These are phyloP conservation scores for Acorus gramineus DNA, from an alignment of 106 monocot species.

Conservation along the genomic window DNA sequence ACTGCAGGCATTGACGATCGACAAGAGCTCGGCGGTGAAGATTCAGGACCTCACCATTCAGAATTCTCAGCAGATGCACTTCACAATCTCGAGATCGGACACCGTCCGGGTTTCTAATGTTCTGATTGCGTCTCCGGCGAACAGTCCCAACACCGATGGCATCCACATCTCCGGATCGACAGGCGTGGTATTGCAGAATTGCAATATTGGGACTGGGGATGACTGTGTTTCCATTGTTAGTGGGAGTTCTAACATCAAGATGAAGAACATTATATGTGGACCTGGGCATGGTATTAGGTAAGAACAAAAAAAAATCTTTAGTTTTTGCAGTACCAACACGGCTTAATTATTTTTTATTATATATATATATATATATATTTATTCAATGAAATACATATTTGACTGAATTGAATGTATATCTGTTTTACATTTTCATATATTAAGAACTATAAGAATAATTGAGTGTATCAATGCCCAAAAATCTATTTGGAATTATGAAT, in stretches of 20 bases:
- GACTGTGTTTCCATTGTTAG: slow-evolving; percentile 94
- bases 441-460: too few species aligned
- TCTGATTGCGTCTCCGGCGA: slow-evolving; percentile 36
- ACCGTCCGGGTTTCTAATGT: slow-evolving; percentile 30
- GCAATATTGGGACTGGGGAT: slow-evolving; percentile 80
- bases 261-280: slow-evolving; percentile 91
- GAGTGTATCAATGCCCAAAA: too few species aligned
- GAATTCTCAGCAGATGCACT: slow-evolving; percentile 87
- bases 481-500: too few species aligned
- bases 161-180: slow-evolving; percentile 71
- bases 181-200: slow-evolving; percentile 48
- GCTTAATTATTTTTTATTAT: too few species aligned
- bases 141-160: slow-evolving; percentile 96
- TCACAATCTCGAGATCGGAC: slow-evolving; percentile 44
- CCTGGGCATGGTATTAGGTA: slow-evolving; percentile 99
- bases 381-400: background rate
- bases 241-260: slow-evolving; percentile 73
- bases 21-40: slow-evolving; percentile 49
- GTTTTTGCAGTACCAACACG: too few species aligned
- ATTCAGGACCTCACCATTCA: slow-evolving; percentile 55
- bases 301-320: background rate
- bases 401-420: too few species aligned
- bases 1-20: slow-evolving; percentile 74
- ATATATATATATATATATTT: background rate
- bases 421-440: too few species aligned